Evolutionary conservation across 805 yeast genomes (phyloP).

Genomic region (Sugiyamaella qingdaonensis): DNA sequence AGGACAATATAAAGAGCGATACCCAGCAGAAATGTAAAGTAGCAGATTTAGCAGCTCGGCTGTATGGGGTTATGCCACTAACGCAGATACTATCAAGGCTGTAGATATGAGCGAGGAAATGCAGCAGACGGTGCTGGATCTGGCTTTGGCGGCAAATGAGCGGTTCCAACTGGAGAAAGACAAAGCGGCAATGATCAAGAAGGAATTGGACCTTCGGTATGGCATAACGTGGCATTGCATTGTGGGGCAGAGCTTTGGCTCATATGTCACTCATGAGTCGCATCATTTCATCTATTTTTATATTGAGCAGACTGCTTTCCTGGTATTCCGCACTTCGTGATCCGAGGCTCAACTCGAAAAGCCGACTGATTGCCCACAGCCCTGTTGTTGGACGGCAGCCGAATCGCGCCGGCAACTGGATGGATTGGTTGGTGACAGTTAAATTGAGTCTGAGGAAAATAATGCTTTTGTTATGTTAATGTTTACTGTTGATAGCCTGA

Average conservation of each 20-base stretch:
- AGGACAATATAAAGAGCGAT: background rate
- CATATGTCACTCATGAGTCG: constrained; percentile 53
- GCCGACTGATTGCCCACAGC: too few relatives aligned
- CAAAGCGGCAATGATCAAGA: constrained; percentile 53
- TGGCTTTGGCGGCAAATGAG: constrained; percentile 42
- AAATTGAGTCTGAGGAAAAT: too few relatives aligned
- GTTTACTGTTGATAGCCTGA: too few relatives aligned
- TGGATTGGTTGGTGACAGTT: too few relatives aligned
- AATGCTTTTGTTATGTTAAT: too few relatives aligned
- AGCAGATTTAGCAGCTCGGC: background rate
- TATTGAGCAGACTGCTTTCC: constrained; percentile 48
- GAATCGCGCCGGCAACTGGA: too few relatives aligned
- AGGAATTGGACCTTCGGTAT: constrained; percentile 50
- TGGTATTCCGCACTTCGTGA: constrained; percentile 51
- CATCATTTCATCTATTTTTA: constrained; percentile 55
- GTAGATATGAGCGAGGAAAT: constrained; percentile 21
- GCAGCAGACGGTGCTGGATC: constrained; percentile 29
- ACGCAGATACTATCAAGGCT: constrained; percentile 4
- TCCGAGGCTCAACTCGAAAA: background rate
- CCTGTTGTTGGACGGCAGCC: too few relatives aligned
- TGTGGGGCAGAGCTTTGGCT: constrained; percentile 58
- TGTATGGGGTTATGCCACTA: background rate
- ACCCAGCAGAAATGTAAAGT: background rate
- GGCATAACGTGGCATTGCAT: constrained; percentile 63
- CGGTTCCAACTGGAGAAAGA: constrained; percentile 48